Conservation (phyloP, 345 rosid species). For the Melaleuca quinquenervia region DNA sequence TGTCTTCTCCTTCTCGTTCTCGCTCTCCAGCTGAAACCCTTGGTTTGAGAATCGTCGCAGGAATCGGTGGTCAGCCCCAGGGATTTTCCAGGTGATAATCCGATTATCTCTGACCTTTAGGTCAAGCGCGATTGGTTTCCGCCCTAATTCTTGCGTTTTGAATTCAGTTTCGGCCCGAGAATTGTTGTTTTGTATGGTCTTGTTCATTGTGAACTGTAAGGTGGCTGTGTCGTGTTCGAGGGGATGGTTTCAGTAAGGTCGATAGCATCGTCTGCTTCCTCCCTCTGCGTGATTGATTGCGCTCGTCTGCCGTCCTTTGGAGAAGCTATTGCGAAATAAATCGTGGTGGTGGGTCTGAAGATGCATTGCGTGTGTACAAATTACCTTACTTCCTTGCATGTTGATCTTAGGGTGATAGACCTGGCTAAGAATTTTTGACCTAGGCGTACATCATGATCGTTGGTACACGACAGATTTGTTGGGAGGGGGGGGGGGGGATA, state of each 20-base stretch:
- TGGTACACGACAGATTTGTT: background rate
- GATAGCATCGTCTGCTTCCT: background rate
- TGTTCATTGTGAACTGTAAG: background rate
- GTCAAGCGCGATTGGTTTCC: background rate
- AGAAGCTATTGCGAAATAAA: background rate
- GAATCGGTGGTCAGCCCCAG: background rate
- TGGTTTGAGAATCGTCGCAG: background rate
- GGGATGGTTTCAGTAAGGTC: background rate
- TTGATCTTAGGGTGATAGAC: background rate
- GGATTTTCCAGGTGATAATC: background rate
- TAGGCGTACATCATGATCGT: background rate
- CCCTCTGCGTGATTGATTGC: background rate
- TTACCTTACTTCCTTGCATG: background rate
- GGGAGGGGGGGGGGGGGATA: background rate
- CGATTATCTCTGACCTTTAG: background rate
- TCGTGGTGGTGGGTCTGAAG: background rate
- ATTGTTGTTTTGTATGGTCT: background rate
- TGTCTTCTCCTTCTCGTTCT: background rate
- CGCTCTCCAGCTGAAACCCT: background rate
- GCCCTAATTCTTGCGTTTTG: background rate
- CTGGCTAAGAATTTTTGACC: background rate
- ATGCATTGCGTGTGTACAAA: background rate
- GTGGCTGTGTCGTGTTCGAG: background rate
- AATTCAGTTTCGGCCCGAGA: background rate
- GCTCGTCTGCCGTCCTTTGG: background rate